Evolutionary conservation across 768 basidiomycete genomes (phyloP).

Genomic region (Melanogaster broomeanus): DNA sequence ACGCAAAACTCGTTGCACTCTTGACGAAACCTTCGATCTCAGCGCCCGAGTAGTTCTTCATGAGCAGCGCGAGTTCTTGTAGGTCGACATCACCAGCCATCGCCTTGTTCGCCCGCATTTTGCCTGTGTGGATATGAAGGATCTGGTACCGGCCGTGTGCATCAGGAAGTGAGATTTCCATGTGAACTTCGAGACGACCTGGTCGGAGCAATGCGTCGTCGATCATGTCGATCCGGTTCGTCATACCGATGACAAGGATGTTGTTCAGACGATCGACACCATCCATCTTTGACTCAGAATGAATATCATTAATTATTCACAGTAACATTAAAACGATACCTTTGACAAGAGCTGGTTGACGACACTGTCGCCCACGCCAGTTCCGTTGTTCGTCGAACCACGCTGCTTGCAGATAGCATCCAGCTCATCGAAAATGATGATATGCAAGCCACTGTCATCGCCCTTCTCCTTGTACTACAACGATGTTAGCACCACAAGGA

Average conservation of each 20-base stretch:
- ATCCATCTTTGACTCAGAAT: conserved; percentile 74
- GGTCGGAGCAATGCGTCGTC: conserved; percentile 97
- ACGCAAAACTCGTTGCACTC: conserved; percentile 97
- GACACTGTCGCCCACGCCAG: conserved; percentile 98
- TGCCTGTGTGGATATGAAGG: conserved; percentile 89
- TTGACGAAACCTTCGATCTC: conserved; percentile 96
- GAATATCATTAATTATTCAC: conserved; percentile 1
- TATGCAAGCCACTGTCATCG: conserved; percentile 95
- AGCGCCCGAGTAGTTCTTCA: conserved; percentile 98
- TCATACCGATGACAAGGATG: conserved; percentile 99
- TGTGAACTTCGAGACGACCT: conserved; percentile 98
- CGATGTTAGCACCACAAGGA: conserved; percentile 2
- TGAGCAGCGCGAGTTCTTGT: conserved; percentile 72
- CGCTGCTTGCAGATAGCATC: conserved; percentile 99
- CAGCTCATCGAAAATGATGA: conserved; percentile 99
- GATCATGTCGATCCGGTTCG: conserved; percentile 97
- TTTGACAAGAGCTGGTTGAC: conserved; percentile 99
- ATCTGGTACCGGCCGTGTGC: conserved; percentile 92
- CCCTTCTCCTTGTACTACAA: conserved; percentile 92
- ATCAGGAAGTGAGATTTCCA: conserved; percentile 98
- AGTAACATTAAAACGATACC: conserved; percentile 41
- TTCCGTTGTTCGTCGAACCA: conserved; percentile 87
- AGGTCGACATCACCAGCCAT: conserved; percentile 89
- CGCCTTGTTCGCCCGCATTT: conserved; percentile 90
- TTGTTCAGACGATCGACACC: conserved; percentile 99